These are phyloP conservation scores for Candida oleophila DNA, from an alignment of 805 yeast species.

Conservation along the genomic window DNA sequence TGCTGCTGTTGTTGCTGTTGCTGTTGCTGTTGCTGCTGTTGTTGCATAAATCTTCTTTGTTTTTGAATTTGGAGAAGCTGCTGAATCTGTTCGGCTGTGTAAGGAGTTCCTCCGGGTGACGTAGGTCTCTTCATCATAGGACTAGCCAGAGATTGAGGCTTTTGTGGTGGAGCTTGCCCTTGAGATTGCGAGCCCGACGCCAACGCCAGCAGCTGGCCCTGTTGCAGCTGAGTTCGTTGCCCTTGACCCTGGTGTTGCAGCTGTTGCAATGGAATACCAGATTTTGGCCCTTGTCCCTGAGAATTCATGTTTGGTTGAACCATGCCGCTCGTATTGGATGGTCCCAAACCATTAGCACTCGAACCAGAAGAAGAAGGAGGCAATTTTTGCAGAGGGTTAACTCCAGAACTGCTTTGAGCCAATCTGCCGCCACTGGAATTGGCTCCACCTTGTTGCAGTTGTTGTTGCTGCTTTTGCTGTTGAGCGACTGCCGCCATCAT, in stretches of 20 bases:
- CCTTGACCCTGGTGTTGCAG: too few species aligned
- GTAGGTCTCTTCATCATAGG: conserved; percentile 34
- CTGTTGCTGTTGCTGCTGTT: conserved; percentile 33
- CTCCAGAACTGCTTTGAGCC: conserved; percentile 1
- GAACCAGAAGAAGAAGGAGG: background rate
- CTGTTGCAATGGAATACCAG: background rate
- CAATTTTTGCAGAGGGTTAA: background rate
- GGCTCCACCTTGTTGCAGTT: conserved; percentile 6
- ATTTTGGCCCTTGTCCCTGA: background rate
- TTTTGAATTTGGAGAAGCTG: conserved; percentile 53
- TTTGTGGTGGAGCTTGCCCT: conserved; percentile 7
- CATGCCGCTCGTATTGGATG: conserved; percentile 1
- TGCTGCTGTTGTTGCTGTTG: conserved; percentile 13
- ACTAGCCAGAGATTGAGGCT: conserved; percentile 10
- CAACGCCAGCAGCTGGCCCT: conserved; percentile 12
- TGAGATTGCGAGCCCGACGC: conserved; percentile 1
- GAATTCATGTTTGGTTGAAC: background rate
- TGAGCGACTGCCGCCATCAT: conserved; percentile 45
- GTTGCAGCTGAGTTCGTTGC: too few species aligned
- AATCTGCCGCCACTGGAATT: conserved; percentile 6
- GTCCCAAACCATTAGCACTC: conserved; percentile 1
- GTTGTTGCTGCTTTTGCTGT: conserved; percentile 22
- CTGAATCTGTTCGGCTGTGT: conserved; percentile 61
- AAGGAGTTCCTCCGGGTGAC: conserved; percentile 55
- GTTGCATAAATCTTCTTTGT: conserved; percentile 48